Evolutionary conservation across 2,329 filamentous ascomycete genomes (phyloP), one percentile per base, ranked within the genome.

Genomic region (Colletotrichum chlorophyti): DNA sequence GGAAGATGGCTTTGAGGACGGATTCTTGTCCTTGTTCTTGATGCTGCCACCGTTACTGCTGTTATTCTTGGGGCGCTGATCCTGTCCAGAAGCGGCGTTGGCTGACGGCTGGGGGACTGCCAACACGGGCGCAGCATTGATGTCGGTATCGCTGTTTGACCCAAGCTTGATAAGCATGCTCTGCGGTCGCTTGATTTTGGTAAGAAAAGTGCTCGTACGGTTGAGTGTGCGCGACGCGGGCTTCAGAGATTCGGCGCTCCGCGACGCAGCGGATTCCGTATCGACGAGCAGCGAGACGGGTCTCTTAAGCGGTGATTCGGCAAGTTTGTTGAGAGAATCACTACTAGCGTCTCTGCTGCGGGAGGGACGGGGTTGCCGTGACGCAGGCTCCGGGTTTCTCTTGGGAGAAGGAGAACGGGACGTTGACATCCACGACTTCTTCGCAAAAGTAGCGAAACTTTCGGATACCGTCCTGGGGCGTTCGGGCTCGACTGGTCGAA

Each of bases 361-460:
- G 15, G 57, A 42, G 24, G 54, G 47, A 29, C 63, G 42, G 65
- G 63, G 65, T 67, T 29, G 63, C 53, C 48, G 55, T 31, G 48
- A 21, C 19, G 31, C 31, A 8, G 65, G 47, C 42, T 65, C 65
- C 67, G 72, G 58, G 61, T 63, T 58, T 64, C 69, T 65, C 61
- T 75, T 65, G 37, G 82, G 79, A 3, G 81, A 81, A 0, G 81
- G 76, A 1, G 80, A 81, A 14, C 78, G 74, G 29, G 82, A 82
- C 32, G 74, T 69, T 4, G 76, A 69, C 17, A 79, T 79, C 82
- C 82, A 85, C 35, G 81, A 79, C 49, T 79, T 76, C 61, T 75
- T 79, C 8, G 82, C 76, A 65, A 83, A 79, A 60, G 74, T 79
- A 45, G 78, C 75, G 63, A 85, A 78, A 35, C 79, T 81, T 49